phyloP scores from a whole-genome alignment of 2,329 filamentous ascomycete genomes.

The Alternaria dauci region DNA sequence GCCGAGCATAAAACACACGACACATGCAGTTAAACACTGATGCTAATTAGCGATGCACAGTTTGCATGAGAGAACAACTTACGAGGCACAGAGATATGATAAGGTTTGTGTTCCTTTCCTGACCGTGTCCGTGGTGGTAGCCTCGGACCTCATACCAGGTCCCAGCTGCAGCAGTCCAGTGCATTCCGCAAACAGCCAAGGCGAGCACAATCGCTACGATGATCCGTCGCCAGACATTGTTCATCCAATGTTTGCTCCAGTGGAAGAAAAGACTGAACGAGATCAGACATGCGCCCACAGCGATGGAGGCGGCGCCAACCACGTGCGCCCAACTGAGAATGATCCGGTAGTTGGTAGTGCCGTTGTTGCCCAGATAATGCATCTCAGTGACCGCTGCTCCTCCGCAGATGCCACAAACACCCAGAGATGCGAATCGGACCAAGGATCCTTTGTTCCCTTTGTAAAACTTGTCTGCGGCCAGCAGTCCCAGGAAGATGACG shows the following conservation, averaged over 20 bases:
- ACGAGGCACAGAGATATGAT: slow-evolving; percentile 76
- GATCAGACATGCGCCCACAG: slow-evolving; percentile 73
- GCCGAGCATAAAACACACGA: slow-evolving; percentile 47
- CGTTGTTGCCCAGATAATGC: slow-evolving; percentile 88
- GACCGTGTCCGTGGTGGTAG: slow-evolving; percentile 52
- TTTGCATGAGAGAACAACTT: slow-evolving; percentile 64
- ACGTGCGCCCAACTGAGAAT: slow-evolving; percentile 68
- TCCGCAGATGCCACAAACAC: slow-evolving; percentile 71
- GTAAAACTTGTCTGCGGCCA: slow-evolving; percentile 64
- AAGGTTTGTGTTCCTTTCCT: slow-evolving; percentile 68
- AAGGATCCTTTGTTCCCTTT: slow-evolving; percentile 36
- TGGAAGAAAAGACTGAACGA: slow-evolving; percentile 81
- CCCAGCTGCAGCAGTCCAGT: slow-evolving; percentile 80
- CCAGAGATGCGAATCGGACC: slow-evolving; percentile 45
- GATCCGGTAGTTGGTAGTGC: slow-evolving; percentile 78
- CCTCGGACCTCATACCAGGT: slow-evolving; percentile 70
- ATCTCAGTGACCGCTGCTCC: slow-evolving; percentile 82
- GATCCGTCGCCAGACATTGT: slow-evolving; percentile 77
- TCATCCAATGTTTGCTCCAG: slow-evolving; percentile 78
- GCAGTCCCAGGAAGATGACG: slow-evolving; percentile 76
- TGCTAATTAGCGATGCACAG: slow-evolving; percentile 66
- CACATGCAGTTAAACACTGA: slow-evolving; percentile 53
- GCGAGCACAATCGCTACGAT: slow-evolving; percentile 74
- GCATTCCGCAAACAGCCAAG: slow-evolving; percentile 82
- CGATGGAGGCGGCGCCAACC: slow-evolving; percentile 74